Evolutionary conservation across 2,329 filamentous ascomycete species (phyloP).

Genomic region (Penicillium sp.): DNA sequence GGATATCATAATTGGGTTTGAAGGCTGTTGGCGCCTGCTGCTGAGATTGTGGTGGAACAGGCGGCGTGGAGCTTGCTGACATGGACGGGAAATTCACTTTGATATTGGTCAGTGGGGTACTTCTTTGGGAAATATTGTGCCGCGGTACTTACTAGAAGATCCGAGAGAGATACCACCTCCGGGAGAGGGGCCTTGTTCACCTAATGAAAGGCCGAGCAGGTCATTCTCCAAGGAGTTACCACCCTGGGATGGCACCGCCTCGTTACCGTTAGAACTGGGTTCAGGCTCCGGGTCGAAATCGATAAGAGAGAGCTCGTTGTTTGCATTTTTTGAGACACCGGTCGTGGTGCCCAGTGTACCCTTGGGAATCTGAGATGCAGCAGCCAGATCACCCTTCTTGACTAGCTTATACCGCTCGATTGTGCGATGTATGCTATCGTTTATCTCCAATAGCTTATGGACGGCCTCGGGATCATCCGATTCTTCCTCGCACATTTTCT

Average conservation of each 20-base stretch:
- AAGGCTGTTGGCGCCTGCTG: constrained; percentile 48
- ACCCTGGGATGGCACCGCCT: constrained; percentile 50
- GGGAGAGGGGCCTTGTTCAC: constrained; percentile 67
- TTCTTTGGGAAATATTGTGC: not conserved
- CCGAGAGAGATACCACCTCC: constrained; percentile 82
- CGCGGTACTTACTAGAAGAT: constrained; percentile 54
- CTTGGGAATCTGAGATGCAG: constrained; percentile 76
- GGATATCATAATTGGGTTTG: constrained; percentile 58
- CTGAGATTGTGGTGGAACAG: constrained; percentile 30
- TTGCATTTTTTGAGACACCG: constrained; percentile 63
- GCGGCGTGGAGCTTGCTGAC: constrained; percentile 23
- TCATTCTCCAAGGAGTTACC: constrained; percentile 80
- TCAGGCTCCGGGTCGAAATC: constrained; percentile 69
- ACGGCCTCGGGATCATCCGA: constrained; percentile 96
- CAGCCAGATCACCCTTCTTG: constrained; percentile 90
- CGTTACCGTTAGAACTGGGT: constrained; percentile 46
- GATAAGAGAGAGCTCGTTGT: constrained; percentile 86
- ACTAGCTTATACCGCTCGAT: constrained; percentile 93
- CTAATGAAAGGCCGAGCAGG: constrained; percentile 81
- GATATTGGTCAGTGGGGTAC: not conserved
- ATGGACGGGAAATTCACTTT: constrained; percentile 42
- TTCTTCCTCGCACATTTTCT: constrained; percentile 99
- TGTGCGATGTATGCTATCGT: constrained; percentile 97
- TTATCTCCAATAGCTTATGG: constrained; percentile 92
- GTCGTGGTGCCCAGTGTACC: constrained; percentile 71